These are phyloP conservation scores for Rubia peregrina DNA, from an alignment of 305 asterid genomes.

Conservation along the genomic window DNA sequence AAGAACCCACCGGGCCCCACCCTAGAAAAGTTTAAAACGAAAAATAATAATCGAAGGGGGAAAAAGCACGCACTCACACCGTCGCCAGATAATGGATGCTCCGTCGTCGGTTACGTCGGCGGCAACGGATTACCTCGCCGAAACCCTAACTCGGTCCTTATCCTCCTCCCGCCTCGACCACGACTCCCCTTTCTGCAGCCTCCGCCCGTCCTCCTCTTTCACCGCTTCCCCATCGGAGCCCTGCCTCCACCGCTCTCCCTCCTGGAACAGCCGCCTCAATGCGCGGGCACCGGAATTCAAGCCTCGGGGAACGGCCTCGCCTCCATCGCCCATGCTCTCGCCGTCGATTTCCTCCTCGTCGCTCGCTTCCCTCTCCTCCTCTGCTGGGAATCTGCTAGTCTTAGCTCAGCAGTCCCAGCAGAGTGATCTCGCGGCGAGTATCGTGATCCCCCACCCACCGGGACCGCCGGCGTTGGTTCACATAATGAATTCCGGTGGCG, in stretches of 20 bases:
- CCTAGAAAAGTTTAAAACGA: background rate
- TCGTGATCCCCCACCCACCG: constrained; percentile 26
- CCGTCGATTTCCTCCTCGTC: constrained; percentile 33
- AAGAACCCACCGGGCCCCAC: background rate
- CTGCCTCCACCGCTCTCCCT: constrained; percentile 7
- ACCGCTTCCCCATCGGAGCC: constrained; percentile 22
- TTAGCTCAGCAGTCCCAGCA: constrained; percentile 24
- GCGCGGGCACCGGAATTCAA: constrained; percentile 74
- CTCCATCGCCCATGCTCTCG: constrained; percentile 21
- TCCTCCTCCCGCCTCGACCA: constrained; percentile 12
- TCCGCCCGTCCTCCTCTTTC: constrained; percentile 22
- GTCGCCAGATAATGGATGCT: constrained; percentile 17
- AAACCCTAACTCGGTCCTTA: constrained; percentile 13
- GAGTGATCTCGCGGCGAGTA: constrained; percentile 32
- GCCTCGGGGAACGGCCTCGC: constrained; percentile 29
- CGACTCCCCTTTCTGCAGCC: constrained; percentile 3
- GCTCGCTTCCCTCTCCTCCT: constrained; percentile 28
- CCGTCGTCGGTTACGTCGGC: constrained; percentile 13
- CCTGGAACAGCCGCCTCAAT: constrained; percentile 43
- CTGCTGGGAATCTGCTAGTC: constrained; percentile 22
- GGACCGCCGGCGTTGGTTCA: constrained; percentile 18
- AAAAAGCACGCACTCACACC: constrained; percentile 7
- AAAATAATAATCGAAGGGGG: background rate
- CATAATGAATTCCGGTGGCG: constrained; percentile 3
- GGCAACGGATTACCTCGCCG: constrained; percentile 5